A percentile compares a stretch with the other conserved stretches of the same genome.
Evolutionary conservation across 176 grass and related monocot species (phyloP).

Genomic region (Aegilops bicornis): DNA sequence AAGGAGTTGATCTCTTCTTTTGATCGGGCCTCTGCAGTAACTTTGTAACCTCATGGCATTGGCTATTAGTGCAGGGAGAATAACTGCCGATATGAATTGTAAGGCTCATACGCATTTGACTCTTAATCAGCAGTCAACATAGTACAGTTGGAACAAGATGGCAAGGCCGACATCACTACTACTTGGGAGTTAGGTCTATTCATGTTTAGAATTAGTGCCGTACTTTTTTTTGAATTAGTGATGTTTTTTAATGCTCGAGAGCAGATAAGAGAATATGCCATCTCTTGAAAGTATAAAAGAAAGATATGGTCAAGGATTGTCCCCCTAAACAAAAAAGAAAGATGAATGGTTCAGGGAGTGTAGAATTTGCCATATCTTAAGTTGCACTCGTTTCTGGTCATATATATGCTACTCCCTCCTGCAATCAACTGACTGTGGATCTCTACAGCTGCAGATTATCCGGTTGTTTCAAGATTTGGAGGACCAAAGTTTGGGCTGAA

Average conservation of each 20-base stretch:
- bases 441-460: neutral
- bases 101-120: neutral
- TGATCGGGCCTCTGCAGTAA: neutral
- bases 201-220: neutral
- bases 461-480: neutral
- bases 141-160: neutral
- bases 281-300: no score
- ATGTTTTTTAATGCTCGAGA: neutral
- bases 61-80: neutral
- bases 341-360: neutral
- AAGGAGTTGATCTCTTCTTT: neutral
- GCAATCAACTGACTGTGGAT: neutral
- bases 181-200: neutral
- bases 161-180: neutral
- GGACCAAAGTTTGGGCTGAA: neutral
- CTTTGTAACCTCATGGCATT: neutral
- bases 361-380: neutral
- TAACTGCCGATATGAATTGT: neutral
- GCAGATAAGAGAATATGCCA: neutral
- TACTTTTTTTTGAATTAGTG: neutral
- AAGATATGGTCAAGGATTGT: neutral
- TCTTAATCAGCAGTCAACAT: neutral
- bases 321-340: neutral
- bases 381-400: neutral
- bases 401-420: no score